A percentile compares a stretch with the other conserved stretches of the same genome.
phyloP scores from a whole-genome alignment of 2,329 filamentous ascomycete genomes.

The Volutella citrinella region DNA sequence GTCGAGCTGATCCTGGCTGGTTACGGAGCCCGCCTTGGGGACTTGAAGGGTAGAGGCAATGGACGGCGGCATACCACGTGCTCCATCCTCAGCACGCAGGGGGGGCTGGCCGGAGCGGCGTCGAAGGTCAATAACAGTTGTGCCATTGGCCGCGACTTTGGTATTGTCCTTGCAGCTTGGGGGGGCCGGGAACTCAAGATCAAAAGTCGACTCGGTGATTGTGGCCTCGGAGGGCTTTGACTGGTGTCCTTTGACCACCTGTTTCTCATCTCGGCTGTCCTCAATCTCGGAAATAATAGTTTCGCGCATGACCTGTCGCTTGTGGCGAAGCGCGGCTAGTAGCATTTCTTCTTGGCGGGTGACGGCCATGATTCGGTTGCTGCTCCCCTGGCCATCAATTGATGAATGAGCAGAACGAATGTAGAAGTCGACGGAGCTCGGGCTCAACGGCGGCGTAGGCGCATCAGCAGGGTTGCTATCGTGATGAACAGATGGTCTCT shows the following conservation, averaged over 20 bases:
- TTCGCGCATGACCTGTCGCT: constrained; percentile 54
- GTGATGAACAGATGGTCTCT: constrained; percentile 15
- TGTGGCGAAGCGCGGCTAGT: constrained; percentile 53
- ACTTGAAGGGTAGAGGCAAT: constrained; percentile 10
- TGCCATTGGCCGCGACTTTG: constrained; percentile 21
- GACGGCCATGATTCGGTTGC: constrained; percentile 52
- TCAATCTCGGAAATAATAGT: constrained; percentile 42
- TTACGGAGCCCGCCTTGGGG: constrained; percentile 5
- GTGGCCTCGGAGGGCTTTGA: constrained; percentile 30
- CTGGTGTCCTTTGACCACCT: constrained; percentile 17
- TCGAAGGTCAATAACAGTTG: constrained; percentile 21
- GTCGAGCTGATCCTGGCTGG: neutral
- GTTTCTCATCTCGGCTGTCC: constrained; percentile 20
- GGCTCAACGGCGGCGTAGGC: constrained; percentile 50
- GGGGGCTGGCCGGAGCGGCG: constrained; percentile 8
- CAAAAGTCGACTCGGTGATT: constrained; percentile 27
- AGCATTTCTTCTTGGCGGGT: constrained; percentile 58
- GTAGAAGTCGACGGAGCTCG: constrained; percentile 49
- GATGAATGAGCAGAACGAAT: constrained; percentile 39
- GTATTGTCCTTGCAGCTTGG: constrained; percentile 27
- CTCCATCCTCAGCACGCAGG: neutral
- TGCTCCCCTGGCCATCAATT: constrained; percentile 26
- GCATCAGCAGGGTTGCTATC: constrained; percentile 34
- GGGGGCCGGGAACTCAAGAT: constrained; percentile 34
- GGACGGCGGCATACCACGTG: neutral